These are phyloP conservation scores for Trichoderma sp. DNA, from an alignment of 2,329 filamentous ascomycete species.

Conservation along the genomic window DNA sequence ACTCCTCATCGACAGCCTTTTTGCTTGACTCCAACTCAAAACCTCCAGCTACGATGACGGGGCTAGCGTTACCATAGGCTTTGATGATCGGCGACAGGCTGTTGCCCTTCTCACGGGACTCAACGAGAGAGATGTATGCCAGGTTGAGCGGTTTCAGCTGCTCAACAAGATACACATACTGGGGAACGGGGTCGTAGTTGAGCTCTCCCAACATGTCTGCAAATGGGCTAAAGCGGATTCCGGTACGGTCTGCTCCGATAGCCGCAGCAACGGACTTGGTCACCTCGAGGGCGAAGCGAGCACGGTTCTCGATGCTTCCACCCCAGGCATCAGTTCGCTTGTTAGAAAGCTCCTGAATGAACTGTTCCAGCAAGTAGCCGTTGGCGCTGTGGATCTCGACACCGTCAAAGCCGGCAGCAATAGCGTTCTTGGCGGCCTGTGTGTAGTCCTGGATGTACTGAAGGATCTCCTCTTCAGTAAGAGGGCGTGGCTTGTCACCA, in stretches of 20 bases:
- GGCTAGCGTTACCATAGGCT: not conserved
- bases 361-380: conserved; percentile 63
- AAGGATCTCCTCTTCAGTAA: conserved; percentile 55
- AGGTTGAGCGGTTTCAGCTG: conserved; percentile 7
- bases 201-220: conserved; percentile 19
- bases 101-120: conserved; percentile 9
- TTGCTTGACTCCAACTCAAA: conserved; percentile 3
- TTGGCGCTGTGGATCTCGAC: conserved; percentile 60
- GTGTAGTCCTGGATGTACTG: conserved; percentile 59
- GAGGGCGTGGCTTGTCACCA: not conserved
- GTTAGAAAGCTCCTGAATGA: conserved; percentile 52
- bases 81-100: not conserved
- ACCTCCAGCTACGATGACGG: conserved; percentile 3
- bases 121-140: conserved; percentile 4
- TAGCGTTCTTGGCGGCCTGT: conserved; percentile 51
- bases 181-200: not conserved
- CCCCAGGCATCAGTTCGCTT: conserved; percentile 53
- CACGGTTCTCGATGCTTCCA: conserved; percentile 51
- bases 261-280: conserved; percentile 40
- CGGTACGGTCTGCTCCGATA: conserved; percentile 49
- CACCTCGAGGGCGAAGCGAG: conserved; percentile 49
- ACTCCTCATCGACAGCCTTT: conserved; percentile 2
- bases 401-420: conserved; percentile 65
- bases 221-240: conserved; percentile 56
- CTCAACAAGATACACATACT: conserved; percentile 8